Evolutionary conservation across 1,139 yeast species (phyloP), one percentile per base, ranked within the genome.

Genomic region (Candida tetrigidarum): DNA sequence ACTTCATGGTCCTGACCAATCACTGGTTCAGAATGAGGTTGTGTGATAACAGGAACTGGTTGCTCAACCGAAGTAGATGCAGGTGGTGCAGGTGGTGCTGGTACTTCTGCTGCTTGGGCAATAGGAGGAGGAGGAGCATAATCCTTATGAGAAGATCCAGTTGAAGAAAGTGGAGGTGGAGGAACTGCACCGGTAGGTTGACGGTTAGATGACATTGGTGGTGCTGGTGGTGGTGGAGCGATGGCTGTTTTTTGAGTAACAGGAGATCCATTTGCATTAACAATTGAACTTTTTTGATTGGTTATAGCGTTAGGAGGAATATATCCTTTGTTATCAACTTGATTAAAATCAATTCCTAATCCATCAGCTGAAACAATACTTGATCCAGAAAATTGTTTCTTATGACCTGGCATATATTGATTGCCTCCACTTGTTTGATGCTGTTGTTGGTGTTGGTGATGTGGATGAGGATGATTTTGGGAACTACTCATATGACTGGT

Each of bases 361-460:
- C 36, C 36, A 7, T 32, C 25, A n/a, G 15, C 25, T 6, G 71
- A 61, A 11, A 55, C 25, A 3, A 62, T 50, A 48, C 67, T 64
- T 0, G 61, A 59, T 23, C 64, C 55, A 1, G 69, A 64, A 3
- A 55, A 54, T 39, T 65, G 51, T 43, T 64, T 63, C 3, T 37
- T 50, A 40, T 44, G 45, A 16, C 41, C 37, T 7, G 39, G 41
- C 11, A 30, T 36, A 25, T 36, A 27, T 18, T 32, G 36, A 20
- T 19, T 28, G n/a, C n/a, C 6, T 14, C 33, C 20, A 29, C 33
- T 12, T 6, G 36, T n/a, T 6, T 19, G 25, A 15, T 15, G 37
- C 23, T 41, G 44, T 16, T 38, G 42, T 11, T 30, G 38, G 4
- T 27, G 33, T 6, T 25, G 15, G 14, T 14, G 30, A 3, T 28